phyloP scores from a whole-genome alignment of 345 rosid genomes.

The Hibiscus syriacus region DNA sequence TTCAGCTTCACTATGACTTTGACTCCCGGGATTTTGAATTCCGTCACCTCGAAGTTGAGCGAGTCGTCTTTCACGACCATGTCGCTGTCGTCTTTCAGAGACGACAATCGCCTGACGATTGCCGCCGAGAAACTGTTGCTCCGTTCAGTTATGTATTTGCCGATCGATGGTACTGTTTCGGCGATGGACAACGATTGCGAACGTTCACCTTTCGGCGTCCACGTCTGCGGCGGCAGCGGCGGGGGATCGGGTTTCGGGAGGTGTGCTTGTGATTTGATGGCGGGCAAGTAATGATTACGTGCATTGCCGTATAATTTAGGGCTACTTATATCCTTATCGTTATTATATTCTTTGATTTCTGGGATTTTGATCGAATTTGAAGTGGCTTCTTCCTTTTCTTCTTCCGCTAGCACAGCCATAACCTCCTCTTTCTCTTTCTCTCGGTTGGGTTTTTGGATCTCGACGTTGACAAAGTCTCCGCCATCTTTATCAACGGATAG shows the following conservation, averaged over 20 bases:
- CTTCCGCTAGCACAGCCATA: not conserved
- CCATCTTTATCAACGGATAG: not conserved
- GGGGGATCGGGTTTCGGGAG: conserved; percentile 72
- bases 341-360: no score
- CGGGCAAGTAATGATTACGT: conserved; percentile 1
- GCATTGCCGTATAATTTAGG: not conserved
- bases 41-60: conserved; percentile 39
- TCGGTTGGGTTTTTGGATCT: not conserved
- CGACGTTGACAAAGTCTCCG: not conserved
- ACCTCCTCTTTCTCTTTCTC: not conserved
- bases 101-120: conserved; percentile 40
- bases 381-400: not conserved
- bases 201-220: conserved; percentile 1
- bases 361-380: not conserved
- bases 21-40: conserved; percentile 65
- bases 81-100: conserved; percentile 18
- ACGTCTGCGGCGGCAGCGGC: not conserved
- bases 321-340: not conserved
- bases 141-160: conserved; percentile 50
- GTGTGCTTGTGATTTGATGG: conserved; percentile 49
- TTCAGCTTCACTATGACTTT: conserved; percentile 59
- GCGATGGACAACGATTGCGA: conserved; percentile 25
- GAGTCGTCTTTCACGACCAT: conserved; percentile 3
- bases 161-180: conserved; percentile 39
- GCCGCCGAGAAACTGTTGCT: conserved; percentile 49